phyloP scores from a whole-genome alignment of 1,284 basidiomycete species.

The Malassezia pachydermatis region DNA sequence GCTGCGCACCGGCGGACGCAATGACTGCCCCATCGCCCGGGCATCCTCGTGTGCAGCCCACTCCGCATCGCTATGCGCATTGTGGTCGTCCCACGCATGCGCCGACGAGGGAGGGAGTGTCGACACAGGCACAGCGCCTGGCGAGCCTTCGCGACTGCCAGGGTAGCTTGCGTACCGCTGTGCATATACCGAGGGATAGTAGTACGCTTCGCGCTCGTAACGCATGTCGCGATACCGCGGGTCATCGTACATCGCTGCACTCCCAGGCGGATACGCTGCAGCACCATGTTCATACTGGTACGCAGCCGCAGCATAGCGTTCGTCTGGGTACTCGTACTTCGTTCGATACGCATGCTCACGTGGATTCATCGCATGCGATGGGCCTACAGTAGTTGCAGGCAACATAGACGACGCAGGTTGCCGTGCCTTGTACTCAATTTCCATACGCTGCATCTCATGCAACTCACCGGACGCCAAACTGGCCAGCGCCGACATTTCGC shows the following conservation, averaged over 20 bases:
- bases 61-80: conserved; percentile 17
- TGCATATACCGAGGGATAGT: conserved; percentile 15
- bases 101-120: not conserved
- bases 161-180: conserved; percentile 19
- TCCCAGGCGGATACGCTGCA: not conserved
- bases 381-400: conserved; percentile 12
- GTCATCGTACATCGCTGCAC: not conserved
- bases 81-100: conserved; percentile 22
- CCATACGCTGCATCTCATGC: conserved; percentile 35
- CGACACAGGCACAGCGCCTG: not conserved
- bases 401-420: conserved; percentile 17
- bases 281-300: conserved; percentile 7
- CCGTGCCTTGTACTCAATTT: conserved; percentile 20
- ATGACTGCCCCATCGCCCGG: not conserved
- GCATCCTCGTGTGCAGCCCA: conserved; percentile 35
- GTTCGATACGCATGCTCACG: too few species aligned
- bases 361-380: not conserved
- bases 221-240: conserved; percentile 14
- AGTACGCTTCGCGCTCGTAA: conserved; percentile 8
- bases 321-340: conserved; percentile 18
- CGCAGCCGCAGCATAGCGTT: conserved; percentile 18
- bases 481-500: conserved; percentile 45
- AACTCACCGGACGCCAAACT: conserved; percentile 43
- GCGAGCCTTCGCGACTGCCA: conserved; percentile 16
- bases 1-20: conserved; percentile 5